Evolutionary conservation across 257 asterid species (phyloP), one percentile per base, ranked within the genome.

Genomic region (Marsdenia floribunda): DNA sequence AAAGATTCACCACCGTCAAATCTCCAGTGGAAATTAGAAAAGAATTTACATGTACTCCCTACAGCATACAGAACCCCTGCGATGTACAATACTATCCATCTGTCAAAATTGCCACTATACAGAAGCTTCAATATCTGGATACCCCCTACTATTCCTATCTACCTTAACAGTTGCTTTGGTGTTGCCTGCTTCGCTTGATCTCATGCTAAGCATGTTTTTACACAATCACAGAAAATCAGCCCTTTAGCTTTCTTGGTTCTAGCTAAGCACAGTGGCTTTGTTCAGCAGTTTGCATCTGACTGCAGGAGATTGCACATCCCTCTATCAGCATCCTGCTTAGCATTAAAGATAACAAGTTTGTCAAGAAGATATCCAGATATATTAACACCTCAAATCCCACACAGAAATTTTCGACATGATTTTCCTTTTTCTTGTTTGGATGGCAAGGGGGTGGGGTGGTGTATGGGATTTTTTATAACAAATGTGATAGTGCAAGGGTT

Each of bases 31-130:
- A 18, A 9, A 6, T 52, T 4, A 35, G 26, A 2, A 16, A 19
- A 6, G 3, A 7, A 52, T 1, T 18, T 33, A 19, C 19, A 10
- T 22, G 13, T 53, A 71, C 57, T 0, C 61, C 61, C 74, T 68
- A 33, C 29, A 5, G 57, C 50, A 24, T 16, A 68, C 47, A 55
- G 69, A 69, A 57, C 44, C 19, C 47, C 21, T 64, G 71, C 71
- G 71, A 72, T 70, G 75, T 76, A 76, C 80, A 47, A 29, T 0
- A 6, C 8, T 37, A 69, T 49, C 79, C 37, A 6, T 69, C 40
- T 19, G 58, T 42, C 63, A 53, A 47, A 71, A 71, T 11, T 3
- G 74, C 61, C 22, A 50, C 47, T 35, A 22, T 5, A 35, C 26
- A 44, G 33, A 71, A 54, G 38, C 40, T 44, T 73, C 79, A 40